Percentiles rank a stretch among this genome's conserved stretches.
Evolutionary conservation across 2,329 filamentous ascomycete genomes (phyloP).

Genomic region (Fusarium lateritium): DNA sequence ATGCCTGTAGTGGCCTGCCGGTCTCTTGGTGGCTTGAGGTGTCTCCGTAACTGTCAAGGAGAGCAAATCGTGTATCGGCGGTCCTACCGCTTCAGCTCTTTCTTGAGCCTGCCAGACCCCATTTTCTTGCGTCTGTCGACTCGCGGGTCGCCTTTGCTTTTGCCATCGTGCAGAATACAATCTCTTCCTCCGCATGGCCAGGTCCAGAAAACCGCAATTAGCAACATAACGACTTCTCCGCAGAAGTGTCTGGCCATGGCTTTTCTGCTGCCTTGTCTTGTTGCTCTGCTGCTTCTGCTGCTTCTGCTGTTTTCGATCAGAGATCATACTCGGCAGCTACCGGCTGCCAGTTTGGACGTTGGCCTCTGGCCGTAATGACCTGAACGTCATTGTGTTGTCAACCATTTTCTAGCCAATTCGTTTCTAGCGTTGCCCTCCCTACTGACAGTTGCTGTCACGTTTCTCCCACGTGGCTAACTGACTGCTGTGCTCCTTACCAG

Average conservation of each 20-base stretch:
- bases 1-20: constrained; percentile 27
- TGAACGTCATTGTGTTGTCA: not conserved
- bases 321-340: not conserved
- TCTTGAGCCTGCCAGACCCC: constrained; percentile 32
- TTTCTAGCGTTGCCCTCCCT: not conserved
- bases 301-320: not conserved
- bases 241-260: not conserved
- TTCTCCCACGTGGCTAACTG: constrained; percentile 47
- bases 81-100: constrained; percentile 33
- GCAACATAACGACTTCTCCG: not conserved
- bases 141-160: constrained; percentile 24
- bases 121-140: constrained; percentile 10
- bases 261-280: not conserved
- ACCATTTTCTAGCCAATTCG: not conserved
- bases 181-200: constrained; percentile 10
- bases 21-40: constrained; percentile 22
- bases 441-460: constrained; percentile 35
- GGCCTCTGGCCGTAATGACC: not conserved
- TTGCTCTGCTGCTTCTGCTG: not conserved
- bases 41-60: constrained; percentile 20
- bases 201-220: not conserved
- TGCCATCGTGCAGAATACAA: constrained; percentile 23
- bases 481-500: constrained; percentile 22
- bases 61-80: constrained; percentile 39
- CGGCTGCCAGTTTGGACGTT: too few relatives aligned